These are phyloP conservation scores for Gossypioides kirkii DNA, from an alignment of 345 rosid genomes.

Conservation along the genomic window DNA sequence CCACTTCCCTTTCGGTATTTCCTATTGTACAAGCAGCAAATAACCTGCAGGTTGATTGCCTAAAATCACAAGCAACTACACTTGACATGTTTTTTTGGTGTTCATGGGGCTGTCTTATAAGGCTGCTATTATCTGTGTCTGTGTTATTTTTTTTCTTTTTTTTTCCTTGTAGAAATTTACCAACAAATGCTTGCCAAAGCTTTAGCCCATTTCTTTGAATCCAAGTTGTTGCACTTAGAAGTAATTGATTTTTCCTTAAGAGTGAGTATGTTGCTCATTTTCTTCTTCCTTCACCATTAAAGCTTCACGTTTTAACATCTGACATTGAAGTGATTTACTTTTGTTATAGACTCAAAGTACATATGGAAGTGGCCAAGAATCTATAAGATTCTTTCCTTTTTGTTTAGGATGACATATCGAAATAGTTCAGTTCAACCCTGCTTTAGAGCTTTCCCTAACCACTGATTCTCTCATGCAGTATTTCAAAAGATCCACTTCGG, in stretches of 20 bases:
- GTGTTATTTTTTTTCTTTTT: background rate
- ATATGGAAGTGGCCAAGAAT: constrained; percentile 6
- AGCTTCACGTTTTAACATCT: background rate
- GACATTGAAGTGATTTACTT: background rate
- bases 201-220: constrained; percentile 84
- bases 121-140: background rate
- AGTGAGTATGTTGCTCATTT: constrained; percentile 30
- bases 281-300: background rate
- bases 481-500: constrained; percentile 71
- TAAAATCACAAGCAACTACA: background rate
- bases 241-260: constrained; percentile 74
- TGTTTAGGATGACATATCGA: background rate
- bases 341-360: constrained; percentile 38
- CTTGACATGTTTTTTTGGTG: background rate
- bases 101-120: background rate
- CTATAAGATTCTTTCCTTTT: background rate
- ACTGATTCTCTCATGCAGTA: constrained; percentile 27
- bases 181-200: constrained; percentile 99
- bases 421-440: background rate
- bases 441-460: background rate
- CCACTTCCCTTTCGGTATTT: too few relatives aligned
- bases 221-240: constrained; percentile 84
- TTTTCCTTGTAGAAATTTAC: constrained; percentile 49
- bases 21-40: too few relatives aligned
- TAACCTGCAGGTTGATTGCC: constrained; percentile 64